Conservation (phyloP, 371 early-diverging fungal species). For the Dinochytrium kinnereticum region DNA sequence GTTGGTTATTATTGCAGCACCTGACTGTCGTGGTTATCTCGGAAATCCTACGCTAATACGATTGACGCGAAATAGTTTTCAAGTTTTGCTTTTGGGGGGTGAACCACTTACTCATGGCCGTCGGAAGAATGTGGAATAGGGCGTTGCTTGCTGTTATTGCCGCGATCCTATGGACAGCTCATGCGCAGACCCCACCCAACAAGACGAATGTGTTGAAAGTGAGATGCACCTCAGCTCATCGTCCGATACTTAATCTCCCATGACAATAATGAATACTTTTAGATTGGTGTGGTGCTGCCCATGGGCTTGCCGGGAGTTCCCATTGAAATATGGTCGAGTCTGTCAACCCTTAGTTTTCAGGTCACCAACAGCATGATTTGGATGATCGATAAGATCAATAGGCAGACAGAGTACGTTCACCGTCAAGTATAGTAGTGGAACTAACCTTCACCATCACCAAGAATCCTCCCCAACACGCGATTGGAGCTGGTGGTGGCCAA, state of each 20-base stretch:
- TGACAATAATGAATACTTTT: background rate
- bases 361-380: background rate
- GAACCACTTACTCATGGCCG: too few species aligned
- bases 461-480: background rate
- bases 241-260: background rate
- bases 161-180: too few species aligned
- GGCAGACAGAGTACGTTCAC: conserved; percentile 1
- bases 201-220: background rate
- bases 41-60: too few species aligned
- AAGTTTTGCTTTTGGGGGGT: too few species aligned
- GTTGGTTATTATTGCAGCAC: too few species aligned
- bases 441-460: background rate
- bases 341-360: background rate
- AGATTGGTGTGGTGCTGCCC: conserved; percentile 2
- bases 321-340: background rate
- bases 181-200: background rate
- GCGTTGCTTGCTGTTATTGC: too few species aligned
- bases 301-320: conserved; percentile 1
- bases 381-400: background rate
- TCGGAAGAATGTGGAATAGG: too few species aligned
- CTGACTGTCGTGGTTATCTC: too few species aligned
- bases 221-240: background rate
- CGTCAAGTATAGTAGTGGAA: background rate
- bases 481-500: background rate
- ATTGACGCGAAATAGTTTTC: too few species aligned